Evolutionary conservation across 73 alveolate species (phyloP).

Genomic region (Paramecium sonneborni): DNA sequence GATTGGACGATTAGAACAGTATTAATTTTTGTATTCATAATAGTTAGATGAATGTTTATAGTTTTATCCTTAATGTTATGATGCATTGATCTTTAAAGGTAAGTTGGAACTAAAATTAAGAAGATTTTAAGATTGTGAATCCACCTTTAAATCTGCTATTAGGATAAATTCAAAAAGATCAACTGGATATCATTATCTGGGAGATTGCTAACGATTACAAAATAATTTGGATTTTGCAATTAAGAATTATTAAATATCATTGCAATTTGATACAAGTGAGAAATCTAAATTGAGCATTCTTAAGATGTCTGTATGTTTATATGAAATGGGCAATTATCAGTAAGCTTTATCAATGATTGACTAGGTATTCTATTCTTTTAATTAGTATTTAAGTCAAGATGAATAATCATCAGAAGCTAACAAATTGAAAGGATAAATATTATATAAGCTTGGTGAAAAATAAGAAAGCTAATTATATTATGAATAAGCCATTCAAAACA

Average conservation of each 20-base stretch:
- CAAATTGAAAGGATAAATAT: slow-evolving; percentile 3
- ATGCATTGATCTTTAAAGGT: slow-evolving; percentile 78
- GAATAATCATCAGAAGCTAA: slow-evolving; percentile 43
- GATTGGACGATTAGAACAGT: slow-evolving; percentile 54
- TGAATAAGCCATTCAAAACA: slow-evolving; percentile 77
- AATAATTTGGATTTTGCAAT: slow-evolving; percentile 79
- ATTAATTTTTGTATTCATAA: not conserved
- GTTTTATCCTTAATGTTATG: slow-evolving; percentile 71
- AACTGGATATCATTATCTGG: not conserved
- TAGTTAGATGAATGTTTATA: slow-evolving; percentile 64
- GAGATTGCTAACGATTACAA: slow-evolving; percentile 43
- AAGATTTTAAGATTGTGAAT: slow-evolving; percentile 60
- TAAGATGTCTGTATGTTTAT: not conserved
- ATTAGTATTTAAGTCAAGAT: slow-evolving; percentile 22
- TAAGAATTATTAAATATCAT: slow-evolving; percentile 14
- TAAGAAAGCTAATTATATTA: slow-evolving; percentile 73
- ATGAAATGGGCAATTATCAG: slow-evolving; percentile 3
- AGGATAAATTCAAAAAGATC: not conserved
- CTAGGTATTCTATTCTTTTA: slow-evolving; percentile 45
- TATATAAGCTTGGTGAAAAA: slow-evolving; percentile 44
- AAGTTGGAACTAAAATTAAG: slow-evolving; percentile 65
- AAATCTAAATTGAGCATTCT: slow-evolving; percentile 70
- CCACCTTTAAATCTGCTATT: slow-evolving; percentile 59
- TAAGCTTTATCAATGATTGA: not conserved
- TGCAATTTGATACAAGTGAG: slow-evolving; percentile 66